A percentile compares a stretch with the other conserved stretches of the same genome.
Evolutionary conservation across 345 rosid genomes (phyloP).

Genomic region (Microcos paniculata): DNA sequence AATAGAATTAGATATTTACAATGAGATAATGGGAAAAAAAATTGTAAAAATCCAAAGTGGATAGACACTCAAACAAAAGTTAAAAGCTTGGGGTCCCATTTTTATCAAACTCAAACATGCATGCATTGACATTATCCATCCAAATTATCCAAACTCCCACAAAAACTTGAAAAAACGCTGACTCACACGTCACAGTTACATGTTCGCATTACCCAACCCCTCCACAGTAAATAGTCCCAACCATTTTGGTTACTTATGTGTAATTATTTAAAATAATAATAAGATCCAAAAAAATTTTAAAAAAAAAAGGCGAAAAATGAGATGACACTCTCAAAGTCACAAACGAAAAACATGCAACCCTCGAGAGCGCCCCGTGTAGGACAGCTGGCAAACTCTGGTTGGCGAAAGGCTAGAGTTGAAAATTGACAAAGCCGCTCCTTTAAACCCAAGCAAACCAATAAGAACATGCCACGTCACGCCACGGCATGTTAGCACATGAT

Average conservation of each 20-base stretch:
- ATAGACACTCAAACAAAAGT: background rate
- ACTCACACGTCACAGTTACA: background rate
- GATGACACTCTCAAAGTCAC: background rate
- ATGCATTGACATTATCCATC: background rate
- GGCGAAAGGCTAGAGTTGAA: background rate
- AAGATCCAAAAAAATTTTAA: too few species aligned
- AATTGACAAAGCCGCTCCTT: background rate
- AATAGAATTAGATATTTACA: background rate
- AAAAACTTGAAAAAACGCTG: background rate
- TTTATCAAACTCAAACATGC: background rate
- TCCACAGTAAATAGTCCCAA: too few species aligned
- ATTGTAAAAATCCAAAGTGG: background rate
- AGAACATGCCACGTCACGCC: conserved; percentile 11
- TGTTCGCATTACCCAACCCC: too few species aligned
- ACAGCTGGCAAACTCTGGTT: conserved; percentile 10
- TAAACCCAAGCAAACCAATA: background rate
- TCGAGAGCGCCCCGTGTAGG: background rate
- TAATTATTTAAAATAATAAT: too few species aligned
- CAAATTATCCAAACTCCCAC: too few species aligned
- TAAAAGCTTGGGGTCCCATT: background rate
- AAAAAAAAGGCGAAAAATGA: background rate
- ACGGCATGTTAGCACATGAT: conserved; percentile 24
- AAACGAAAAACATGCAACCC: background rate
- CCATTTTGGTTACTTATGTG: background rate
- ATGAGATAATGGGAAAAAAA: background rate